Conservation (phyloP, 257 asterid species). For the Handroanthus guayacan region DNA sequence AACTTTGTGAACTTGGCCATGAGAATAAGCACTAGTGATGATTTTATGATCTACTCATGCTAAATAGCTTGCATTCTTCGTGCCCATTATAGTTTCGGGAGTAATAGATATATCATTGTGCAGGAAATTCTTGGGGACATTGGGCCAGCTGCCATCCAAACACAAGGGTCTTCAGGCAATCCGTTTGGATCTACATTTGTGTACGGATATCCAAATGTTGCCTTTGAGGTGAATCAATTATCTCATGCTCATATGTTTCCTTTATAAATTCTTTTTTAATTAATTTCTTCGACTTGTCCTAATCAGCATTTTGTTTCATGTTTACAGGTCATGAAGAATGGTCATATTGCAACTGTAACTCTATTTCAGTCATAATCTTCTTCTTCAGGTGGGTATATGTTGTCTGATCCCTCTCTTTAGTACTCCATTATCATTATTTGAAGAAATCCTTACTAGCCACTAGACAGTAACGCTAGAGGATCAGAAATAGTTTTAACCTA, state of each 20-base stretch:
- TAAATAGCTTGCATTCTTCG: no score
- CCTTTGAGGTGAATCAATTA: constrained; percentile 68
- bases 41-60: neutral
- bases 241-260: neutral
- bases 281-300: constrained; percentile 12
- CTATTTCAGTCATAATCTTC: constrained; percentile 71
- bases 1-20: neutral
- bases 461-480: no score
- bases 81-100: constrained; percentile 5
- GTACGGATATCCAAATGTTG: constrained; percentile 83
- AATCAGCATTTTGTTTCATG: constrained; percentile 9
- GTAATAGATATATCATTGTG: constrained; percentile 25
- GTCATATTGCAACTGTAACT: constrained; percentile 84
- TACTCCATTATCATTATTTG: no score
- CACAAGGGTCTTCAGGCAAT: constrained; percentile 84
- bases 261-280: neutral
- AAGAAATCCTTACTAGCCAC: no score
- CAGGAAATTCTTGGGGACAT: constrained; percentile 87
- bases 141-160: constrained; percentile 89
- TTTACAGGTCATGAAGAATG: constrained; percentile 87
- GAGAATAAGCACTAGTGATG: neutral
- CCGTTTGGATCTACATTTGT: constrained; percentile 94
- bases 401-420: no score
- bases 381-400: constrained; percentile 28
- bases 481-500: no score